Conservation (phyloP, 441 rosid genomes). For the Pelargonium fulgidum region DNA sequence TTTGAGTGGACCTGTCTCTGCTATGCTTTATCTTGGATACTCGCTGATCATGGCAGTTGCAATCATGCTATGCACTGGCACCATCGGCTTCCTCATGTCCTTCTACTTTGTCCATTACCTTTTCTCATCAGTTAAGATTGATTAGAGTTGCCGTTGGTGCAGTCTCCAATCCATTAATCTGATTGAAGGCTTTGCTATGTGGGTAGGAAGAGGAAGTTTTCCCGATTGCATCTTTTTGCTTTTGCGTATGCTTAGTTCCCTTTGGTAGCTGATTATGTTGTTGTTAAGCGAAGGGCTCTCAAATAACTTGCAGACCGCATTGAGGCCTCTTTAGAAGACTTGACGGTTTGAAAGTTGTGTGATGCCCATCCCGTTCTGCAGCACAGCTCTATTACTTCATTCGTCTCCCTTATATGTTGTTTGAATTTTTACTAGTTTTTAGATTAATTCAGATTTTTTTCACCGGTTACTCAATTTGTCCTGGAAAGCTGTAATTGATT, state of each 20-base stretch:
- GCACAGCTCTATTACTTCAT: background rate
- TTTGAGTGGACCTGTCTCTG: slow-evolving; percentile 89
- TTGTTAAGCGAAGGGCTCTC: slow-evolving; percentile 19
- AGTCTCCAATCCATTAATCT: slow-evolving; percentile 19
- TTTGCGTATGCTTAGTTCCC: slow-evolving; percentile 8
- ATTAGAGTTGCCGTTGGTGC: slow-evolving; percentile 30
- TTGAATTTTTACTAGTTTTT: slow-evolving; percentile 13
- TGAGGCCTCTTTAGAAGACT: slow-evolving; percentile 21
- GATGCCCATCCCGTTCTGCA: background rate
- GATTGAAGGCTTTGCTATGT: slow-evolving; percentile 17
- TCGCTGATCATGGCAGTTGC: slow-evolving; percentile 83
- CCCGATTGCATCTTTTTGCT: slow-evolving; percentile 17
- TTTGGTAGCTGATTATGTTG: slow-evolving; percentile 24
- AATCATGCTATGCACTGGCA: slow-evolving; percentile 89
- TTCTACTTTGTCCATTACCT: slow-evolving; percentile 90
- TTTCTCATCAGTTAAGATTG: slow-evolving; percentile 92
- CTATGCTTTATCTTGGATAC: slow-evolving; percentile 80
- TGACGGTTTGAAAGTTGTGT: slow-evolving; percentile 12
- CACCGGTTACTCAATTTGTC: slow-evolving; percentile 13
- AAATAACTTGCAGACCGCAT: slow-evolving; percentile 14
- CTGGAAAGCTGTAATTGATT: slow-evolving; percentile 22
- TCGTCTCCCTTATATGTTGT: background rate
- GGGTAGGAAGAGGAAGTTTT: slow-evolving; percentile 20
- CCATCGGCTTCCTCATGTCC: slow-evolving; percentile 77
- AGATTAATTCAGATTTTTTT: slow-evolving; percentile 16